Conservation (phyloP, 495 filamentous ascomycete species). For the Cudoniella acicularis region DNA sequence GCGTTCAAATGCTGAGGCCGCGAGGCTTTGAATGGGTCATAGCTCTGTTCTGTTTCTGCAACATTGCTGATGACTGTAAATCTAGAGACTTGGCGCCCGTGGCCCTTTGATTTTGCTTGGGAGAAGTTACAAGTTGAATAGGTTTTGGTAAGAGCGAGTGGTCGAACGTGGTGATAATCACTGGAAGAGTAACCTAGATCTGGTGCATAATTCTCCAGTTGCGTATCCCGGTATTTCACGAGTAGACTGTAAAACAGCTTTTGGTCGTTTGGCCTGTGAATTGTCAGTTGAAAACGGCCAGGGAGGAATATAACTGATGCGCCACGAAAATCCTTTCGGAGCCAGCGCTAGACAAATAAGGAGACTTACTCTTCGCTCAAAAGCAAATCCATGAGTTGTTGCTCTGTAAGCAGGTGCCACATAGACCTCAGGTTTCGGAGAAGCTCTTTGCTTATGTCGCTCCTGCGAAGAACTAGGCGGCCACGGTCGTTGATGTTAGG, state of each 20-base stretch:
- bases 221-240: slow-evolving; percentile 71
- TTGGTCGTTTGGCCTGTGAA: slow-evolving; percentile 71
- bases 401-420: slow-evolving; percentile 77
- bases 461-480: slow-evolving; percentile 33
- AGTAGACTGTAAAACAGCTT: slow-evolving; percentile 88
- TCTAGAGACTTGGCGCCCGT: slow-evolving; percentile 56
- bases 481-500: slow-evolving; percentile 11
- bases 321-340: slow-evolving; percentile 23
- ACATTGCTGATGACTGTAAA: slow-evolving; percentile 67
- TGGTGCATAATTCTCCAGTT: slow-evolving; percentile 77
- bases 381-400: slow-evolving; percentile 64
- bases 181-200: slow-evolving; percentile 74
- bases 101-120: slow-evolving; percentile 35
- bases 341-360: slow-evolving; percentile 6
- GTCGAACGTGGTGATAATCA: slow-evolving; percentile 79
- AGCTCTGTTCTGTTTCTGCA: slow-evolving; percentile 51
- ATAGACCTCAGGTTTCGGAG: slow-evolving; percentile 79
- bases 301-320: background rate
- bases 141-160: slow-evolving; percentile 41
- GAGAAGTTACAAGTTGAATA: slow-evolving; percentile 49
- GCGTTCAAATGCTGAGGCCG: slow-evolving; percentile 38
- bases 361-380: slow-evolving; percentile 60
- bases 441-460: slow-evolving; percentile 72
- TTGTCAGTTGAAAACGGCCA: slow-evolving; percentile 4
- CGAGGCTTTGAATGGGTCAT: slow-evolving; percentile 81